A percentile compares a stretch with the other conserved stretches of the same genome.
Conservation (phyloP, 306 rosid species). For the Alnus rubra region DNA sequence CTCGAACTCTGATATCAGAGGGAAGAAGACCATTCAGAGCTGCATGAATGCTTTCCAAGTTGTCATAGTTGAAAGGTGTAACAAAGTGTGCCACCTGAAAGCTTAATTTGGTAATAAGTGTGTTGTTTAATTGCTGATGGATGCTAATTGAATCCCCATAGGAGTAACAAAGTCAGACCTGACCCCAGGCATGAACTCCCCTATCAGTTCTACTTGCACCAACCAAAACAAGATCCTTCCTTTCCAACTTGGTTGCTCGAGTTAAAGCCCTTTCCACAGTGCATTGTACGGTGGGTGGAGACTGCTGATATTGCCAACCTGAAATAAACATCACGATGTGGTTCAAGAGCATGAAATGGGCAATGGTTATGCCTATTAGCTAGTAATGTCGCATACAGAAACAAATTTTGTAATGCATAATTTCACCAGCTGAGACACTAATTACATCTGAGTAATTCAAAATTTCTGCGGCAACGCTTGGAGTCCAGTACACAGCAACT, state of each 20-base stretch:
- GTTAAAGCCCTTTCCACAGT: slow-evolving; percentile 66
- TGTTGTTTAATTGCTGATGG: slow-evolving; percentile 7
- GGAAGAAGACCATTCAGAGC: slow-evolving; percentile 92
- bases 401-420: neutral
- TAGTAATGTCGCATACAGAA: neutral
- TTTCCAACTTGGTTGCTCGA: slow-evolving; percentile 67
- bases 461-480: neutral
- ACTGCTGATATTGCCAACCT: slow-evolving; percentile 97
- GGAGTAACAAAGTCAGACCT: slow-evolving; percentile 59
- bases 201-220: slow-evolving; percentile 91
- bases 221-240: slow-evolving; percentile 73
- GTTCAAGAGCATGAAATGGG: neutral
- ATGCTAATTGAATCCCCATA: slow-evolving; percentile 12
- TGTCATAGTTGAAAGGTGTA: slow-evolving; percentile 79
- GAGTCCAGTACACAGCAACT: neutral
- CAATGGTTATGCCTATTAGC: neutral
- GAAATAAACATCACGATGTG: slow-evolving; percentile 22
- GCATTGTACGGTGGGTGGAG: slow-evolving; percentile 90
- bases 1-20: slow-evolving; percentile 78
- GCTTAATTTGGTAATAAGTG: slow-evolving; percentile 35
- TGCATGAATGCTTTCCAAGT: slow-evolving; percentile 60
- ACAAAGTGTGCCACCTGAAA: slow-evolving; percentile 90
- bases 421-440: neutral
- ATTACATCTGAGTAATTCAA: neutral
- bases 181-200: slow-evolving; percentile 98